Evolutionary conservation across 2,329 filamentous ascomycete species (phyloP).

Genomic region (Claviceps maximensis): DNA sequence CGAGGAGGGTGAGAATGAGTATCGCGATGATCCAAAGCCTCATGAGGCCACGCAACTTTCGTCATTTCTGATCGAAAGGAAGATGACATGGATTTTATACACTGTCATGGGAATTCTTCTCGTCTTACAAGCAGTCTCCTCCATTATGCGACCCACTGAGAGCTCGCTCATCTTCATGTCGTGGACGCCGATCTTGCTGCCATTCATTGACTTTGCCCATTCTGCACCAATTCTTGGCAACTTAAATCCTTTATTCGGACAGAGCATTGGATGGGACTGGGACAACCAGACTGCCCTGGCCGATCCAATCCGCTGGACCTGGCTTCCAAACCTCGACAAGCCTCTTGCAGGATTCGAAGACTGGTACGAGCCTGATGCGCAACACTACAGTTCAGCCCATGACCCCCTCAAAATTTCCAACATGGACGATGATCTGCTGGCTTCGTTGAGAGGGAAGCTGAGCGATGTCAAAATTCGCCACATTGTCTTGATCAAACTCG

Average conservation of each 20-base stretch:
- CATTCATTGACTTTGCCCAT: conserved; percentile 20
- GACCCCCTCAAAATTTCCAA: conserved; percentile 30
- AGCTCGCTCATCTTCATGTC: conserved; percentile 21
- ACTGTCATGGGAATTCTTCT: conserved; percentile 13
- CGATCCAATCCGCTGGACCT: conserved; percentile 10
- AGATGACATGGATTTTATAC: conserved; percentile 7
- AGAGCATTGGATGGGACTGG: conserved; percentile 15
- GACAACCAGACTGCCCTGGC: conserved; percentile 16
- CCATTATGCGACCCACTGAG: conserved; percentile 18
- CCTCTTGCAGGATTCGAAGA: conserved; percentile 14
- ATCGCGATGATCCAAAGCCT: conserved; percentile 3
- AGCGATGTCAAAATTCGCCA: conserved; percentile 25
- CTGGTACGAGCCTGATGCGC: conserved; percentile 11
- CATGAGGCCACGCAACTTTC: not conserved
- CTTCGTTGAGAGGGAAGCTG: conserved; percentile 14
- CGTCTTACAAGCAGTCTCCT: conserved; percentile 13
- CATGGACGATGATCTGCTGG: conserved; percentile 19
- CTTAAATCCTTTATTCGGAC: conserved; percentile 12
- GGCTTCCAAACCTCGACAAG: conserved; percentile 11
- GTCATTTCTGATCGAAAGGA: not conserved
- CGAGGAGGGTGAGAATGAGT: conserved; percentile 5
- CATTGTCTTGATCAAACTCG: conserved; percentile 27
- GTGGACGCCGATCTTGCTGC: conserved; percentile 21
- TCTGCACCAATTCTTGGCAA: conserved; percentile 17
- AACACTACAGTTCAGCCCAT: conserved; percentile 20